Conservation (phyloP, 2,329 filamentous ascomycete species). For the Rasamsonia emersonii region DNA sequence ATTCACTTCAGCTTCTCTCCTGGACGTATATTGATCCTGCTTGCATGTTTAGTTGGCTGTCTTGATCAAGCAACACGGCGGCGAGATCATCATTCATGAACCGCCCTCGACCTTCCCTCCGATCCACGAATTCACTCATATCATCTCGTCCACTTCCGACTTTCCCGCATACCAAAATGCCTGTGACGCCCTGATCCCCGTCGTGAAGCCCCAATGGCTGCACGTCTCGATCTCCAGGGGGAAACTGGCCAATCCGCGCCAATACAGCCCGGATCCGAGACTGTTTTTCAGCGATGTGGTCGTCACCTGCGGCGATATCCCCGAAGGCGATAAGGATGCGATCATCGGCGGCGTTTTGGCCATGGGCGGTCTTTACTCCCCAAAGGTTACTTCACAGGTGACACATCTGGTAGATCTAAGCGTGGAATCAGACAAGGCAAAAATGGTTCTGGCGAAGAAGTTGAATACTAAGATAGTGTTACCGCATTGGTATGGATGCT, state of each 20-base stretch:
- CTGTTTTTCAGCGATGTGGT: constrained; percentile 83
- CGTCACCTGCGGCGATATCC: constrained; percentile 75
- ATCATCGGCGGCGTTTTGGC: constrained; percentile 85
- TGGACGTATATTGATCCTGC: background rate
- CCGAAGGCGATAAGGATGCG: constrained; percentile 77
- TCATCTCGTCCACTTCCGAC: constrained; percentile 71
- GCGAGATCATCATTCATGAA: constrained; percentile 36
- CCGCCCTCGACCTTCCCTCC: constrained; percentile 27
- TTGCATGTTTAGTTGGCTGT: constrained; percentile 33
- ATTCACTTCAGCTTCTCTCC: background rate
- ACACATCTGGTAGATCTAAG: constrained; percentile 85
- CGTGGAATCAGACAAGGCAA: constrained; percentile 59
- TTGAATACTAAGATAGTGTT: constrained; percentile 74
- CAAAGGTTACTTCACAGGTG: constrained; percentile 61
- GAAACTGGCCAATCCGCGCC: constrained; percentile 68
- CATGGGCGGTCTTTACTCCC: constrained; percentile 74
- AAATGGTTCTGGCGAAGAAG: constrained; percentile 52
- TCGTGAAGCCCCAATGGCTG: constrained; percentile 78
- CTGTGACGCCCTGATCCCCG: constrained; percentile 68
- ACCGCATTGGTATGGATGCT: constrained; percentile 66
- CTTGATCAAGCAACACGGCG: constrained; percentile 41
- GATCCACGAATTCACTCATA: constrained; percentile 49
- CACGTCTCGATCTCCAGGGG: constrained; percentile 58
- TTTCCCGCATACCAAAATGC: constrained; percentile 79
- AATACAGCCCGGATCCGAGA: constrained; percentile 82